Evolutionary conservation across 1,139 yeast species (phyloP), one percentile per base, ranked within the genome.

Genomic region (Magnusiomyces fungicola): DNA sequence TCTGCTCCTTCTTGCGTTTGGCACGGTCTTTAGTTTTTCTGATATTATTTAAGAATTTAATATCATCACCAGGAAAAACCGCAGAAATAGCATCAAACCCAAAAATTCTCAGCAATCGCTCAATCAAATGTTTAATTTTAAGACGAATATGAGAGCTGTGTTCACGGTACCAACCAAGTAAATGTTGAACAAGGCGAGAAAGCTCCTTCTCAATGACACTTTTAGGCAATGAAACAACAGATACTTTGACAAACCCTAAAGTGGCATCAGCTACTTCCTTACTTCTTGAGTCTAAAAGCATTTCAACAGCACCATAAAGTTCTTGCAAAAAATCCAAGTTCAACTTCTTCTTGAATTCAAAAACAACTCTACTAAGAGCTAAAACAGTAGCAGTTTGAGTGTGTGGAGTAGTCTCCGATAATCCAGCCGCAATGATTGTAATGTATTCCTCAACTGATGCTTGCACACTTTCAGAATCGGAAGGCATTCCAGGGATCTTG

Each of bases 341-440:
- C 69, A 62, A 55, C n/a, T 72, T 70, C 51, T 78, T 78, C 60
- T 84, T 83, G 71, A 88, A 94, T 67, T 92, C 97, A 66, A 81
- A 92, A 42, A 92, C 76, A 48, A 90, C 72, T 62, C 97, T 82
- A 40, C 96, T 82, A 50, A 92, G 74, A 0, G 96, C 95, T 7
- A 96, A 88, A 57, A 94, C 81, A 16, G 97, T 83, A 18, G 97
- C 97, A 61, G 96, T 86, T 45, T 92, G 85, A 96, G 90, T 90
- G 67, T 90, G 96, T 30, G 95, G 92, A 39, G 94, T 78, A 58
- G 84, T 83, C 49, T 96, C 97, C 34, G 95, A 96, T 58, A 94
- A 75, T 69, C 98, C 99, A 43, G 97, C 98, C 67, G 94, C 81
- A 23, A 92, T 84, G 85, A 92, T 88, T 32, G 95, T 88, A 70